Conservation (phyloP, 2,329 filamentous ascomycete species). For the Pestalotiopsis sp. region DNA sequence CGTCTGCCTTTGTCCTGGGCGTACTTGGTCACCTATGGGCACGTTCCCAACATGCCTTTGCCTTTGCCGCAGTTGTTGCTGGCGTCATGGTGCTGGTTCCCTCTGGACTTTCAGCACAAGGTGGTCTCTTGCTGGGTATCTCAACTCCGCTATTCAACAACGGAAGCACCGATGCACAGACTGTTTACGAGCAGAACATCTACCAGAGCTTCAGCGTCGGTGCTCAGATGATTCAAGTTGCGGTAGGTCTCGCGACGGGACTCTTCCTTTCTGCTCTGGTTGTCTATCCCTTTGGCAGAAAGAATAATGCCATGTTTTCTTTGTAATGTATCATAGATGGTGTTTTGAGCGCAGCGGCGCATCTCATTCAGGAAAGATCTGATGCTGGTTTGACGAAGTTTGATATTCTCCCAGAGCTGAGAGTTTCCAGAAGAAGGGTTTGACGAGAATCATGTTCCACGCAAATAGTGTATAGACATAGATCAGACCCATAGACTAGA, state of each 20-base stretch:
- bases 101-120: slow-evolving; percentile 18
- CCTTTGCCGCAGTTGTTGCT: slow-evolving; percentile 18
- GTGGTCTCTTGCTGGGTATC: slow-evolving; percentile 13
- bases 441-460: no score
- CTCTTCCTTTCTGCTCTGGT: slow-evolving; percentile 52
- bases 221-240: slow-evolving; percentile 55
- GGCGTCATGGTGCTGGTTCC: slow-evolving; percentile 18
- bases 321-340: slow-evolving; percentile 32
- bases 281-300: slow-evolving; percentile 53
- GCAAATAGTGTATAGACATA: no score
- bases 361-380: background rate
- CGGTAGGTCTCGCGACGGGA: slow-evolving; percentile 54
- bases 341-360: background rate
- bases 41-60: slow-evolving; percentile 18
- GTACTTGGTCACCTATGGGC: slow-evolving; percentile 20
- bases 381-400: no score
- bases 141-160: slow-evolving; percentile 17
- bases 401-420: no score
- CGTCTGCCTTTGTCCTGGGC: slow-evolving; percentile 17
- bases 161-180: slow-evolving; percentile 14
- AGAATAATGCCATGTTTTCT: slow-evolving; percentile 52
- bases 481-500: no score
- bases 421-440: no score
- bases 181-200: slow-evolving; percentile 36
- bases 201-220: slow-evolving; percentile 47